phyloP scores from a whole-genome alignment of 352 stramenopile genomes.

The Phytopythium helicoides region DNA sequence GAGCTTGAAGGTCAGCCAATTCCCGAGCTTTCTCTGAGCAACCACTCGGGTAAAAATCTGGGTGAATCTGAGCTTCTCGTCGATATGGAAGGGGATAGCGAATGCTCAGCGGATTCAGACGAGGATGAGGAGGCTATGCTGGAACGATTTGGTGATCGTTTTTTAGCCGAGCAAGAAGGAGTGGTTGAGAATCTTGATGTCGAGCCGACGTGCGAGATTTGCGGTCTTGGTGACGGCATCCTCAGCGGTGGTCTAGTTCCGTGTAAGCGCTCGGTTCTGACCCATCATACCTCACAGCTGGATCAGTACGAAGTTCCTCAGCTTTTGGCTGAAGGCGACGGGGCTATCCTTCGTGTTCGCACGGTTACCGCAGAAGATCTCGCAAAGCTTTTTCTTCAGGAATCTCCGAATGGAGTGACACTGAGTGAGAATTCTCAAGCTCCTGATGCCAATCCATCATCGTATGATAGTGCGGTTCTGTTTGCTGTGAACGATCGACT shows the following conservation, averaged over 20 bases:
- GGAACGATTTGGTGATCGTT: constrained; percentile 58
- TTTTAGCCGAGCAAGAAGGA: constrained; percentile 13
- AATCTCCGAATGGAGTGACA: constrained; percentile 27
- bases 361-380: constrained; percentile 21
- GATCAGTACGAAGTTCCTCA: constrained; percentile 54
- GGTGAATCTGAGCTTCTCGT: background rate
- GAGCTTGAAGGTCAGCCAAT: constrained; percentile 52
- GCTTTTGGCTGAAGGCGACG: constrained; percentile 25
- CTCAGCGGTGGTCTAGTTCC: constrained; percentile 49
- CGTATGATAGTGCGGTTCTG: constrained; percentile 12
- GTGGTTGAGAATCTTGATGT: background rate
- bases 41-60: constrained; percentile 6
- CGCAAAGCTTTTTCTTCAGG: constrained; percentile 22
- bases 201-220: constrained; percentile 41
- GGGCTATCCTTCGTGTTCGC: constrained; percentile 18
- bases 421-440: background rate
- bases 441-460: background rate
- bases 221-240: constrained; percentile 58
- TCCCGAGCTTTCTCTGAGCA: constrained; percentile 40
- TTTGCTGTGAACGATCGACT: constrained; percentile 60
- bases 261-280: constrained; percentile 59
- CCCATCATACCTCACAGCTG: constrained; percentile 28
- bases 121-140: constrained; percentile 44
- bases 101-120: constrained; percentile 34
- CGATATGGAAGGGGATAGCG: constrained; percentile 21